Evolutionary conservation across 345 rosid species (phyloP), one percentile per base, ranked within the genome.

Genomic region (Microthlaspi erraticum): DNA sequence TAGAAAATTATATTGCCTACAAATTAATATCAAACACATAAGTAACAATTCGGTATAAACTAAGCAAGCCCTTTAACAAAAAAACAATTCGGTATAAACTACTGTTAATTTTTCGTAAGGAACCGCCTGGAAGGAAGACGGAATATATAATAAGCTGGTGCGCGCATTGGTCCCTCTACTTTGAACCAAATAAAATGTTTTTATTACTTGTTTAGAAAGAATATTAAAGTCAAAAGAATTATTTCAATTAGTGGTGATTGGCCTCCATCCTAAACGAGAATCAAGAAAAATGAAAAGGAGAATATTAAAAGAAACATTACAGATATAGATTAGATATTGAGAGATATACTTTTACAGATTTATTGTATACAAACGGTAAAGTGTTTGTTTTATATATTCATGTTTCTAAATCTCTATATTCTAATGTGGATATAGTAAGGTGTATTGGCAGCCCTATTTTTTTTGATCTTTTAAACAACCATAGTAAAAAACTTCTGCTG

Each of bases 201-300:
- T 14, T 68, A 50, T 74, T 42, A 51, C 55, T 33, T 51, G n/a
- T 66, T 34, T 67, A 61, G n/a, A 33, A 29, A 74, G 29, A 34
- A 60, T 53, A 17, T 68, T 8, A 61, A 68, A 68, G 78, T 68
- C 70, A 75, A 68, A 54, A 54, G 44, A 37, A 41, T 48, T 36
- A 37, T 45, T 57, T 68, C 64, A 37, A 61, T 53, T 60, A 67
- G 63, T 67, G 63, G 73, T 60, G 59, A 68, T 75, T 75, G 78
- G 74, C 58, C 74, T 68, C 64, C 18, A 75, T 75, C 64, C 58
- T 75, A 61, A 60, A 52, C 37, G 52, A 60, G 48, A 53, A 68
- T 63, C 69, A 67, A 57, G 36, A 52, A 60, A 73, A 41, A 3
- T 33, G 13, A 60, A 51, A 66, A 65, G 61, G 48, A 32, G 77